Conservation (phyloP, 2,329 filamentous ascomycete species). For the Neofusicoccum laricinum region DNA sequence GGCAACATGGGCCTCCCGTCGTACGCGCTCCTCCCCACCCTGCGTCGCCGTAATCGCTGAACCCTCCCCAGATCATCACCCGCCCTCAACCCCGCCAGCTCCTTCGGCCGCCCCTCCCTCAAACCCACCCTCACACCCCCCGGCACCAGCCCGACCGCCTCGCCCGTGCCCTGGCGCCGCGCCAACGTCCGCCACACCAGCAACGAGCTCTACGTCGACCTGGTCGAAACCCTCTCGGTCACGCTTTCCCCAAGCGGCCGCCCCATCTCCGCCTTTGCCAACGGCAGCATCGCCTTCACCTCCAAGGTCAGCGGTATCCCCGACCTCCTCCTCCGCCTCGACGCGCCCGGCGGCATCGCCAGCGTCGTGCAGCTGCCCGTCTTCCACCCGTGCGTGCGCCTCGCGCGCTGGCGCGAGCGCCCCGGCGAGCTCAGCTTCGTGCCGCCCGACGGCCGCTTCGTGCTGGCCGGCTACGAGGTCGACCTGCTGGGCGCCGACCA, state of each 20-base stretch:
- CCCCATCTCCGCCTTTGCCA: conserved; percentile 79
- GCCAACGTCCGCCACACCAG: conserved; percentile 93
- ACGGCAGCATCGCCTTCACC: conserved; percentile 92
- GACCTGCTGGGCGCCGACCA: conserved; percentile 74
- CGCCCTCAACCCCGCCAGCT: conserved; percentile 7
- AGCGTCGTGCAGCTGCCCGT: conserved; percentile 82
- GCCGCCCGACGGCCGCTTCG: conserved; percentile 90
- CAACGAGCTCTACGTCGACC: conserved; percentile 95
- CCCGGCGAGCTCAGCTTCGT: conserved; percentile 94
- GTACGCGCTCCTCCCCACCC: conserved; percentile 39
- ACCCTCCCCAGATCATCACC: neutral
- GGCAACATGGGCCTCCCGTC: conserved; percentile 82
- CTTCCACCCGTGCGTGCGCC: conserved; percentile 90
- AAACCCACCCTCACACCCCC: conserved; percentile 21
- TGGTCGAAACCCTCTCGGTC: conserved; percentile 84
- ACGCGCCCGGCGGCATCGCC: conserved; percentile 67
- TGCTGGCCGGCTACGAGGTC: conserved; percentile 90
- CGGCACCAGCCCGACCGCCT: conserved; percentile 19
- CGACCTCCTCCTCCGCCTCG: conserved; percentile 78
- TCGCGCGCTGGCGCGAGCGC: conserved; percentile 84
- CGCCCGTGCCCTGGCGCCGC: conserved; percentile 79
- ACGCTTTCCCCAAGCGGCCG: conserved; percentile 88
- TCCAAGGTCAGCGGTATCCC: conserved; percentile 93
- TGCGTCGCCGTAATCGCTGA: neutral
- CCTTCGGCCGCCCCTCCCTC: conserved; percentile 8